Conservation (phyloP, 2,329 filamentous ascomycete species). For the Tolypocladium paradoxum region DNA sequence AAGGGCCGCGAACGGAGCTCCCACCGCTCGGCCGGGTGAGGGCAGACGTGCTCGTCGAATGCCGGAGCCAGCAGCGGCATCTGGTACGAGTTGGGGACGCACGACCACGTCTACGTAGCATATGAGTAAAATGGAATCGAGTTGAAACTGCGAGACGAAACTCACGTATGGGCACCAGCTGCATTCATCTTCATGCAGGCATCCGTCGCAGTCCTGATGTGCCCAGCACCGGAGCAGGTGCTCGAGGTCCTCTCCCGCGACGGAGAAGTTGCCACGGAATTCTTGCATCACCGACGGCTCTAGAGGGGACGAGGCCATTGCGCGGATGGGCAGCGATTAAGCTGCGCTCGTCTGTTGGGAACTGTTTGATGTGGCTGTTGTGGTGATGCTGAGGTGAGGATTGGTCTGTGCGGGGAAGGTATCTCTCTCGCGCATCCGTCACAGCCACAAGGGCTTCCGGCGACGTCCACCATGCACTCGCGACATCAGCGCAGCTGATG, state of each 20-base stretch:
- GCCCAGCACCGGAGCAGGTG: conserved; percentile 41
- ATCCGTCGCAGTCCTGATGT: conserved; percentile 35
- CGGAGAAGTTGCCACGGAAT: conserved; percentile 20
- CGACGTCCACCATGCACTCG: not conserved
- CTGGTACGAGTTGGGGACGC: conserved; percentile 37
- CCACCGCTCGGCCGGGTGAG: conserved; percentile 33
- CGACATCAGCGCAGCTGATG: not conserved
- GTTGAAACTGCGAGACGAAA: not conserved
- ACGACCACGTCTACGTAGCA: conserved; percentile 35
- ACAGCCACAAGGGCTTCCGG: not conserved
- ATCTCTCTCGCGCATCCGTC: not conserved
- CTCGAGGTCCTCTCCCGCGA: conserved; percentile 17
- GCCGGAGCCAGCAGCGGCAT: conserved; percentile 39
- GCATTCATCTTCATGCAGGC: conserved; percentile 31
- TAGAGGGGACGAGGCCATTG: not conserved
- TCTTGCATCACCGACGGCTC: conserved; percentile 1
- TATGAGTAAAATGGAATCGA: not conserved
- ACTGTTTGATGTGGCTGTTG: not conserved
- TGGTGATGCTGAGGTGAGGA: not conserved
- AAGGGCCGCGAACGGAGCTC: conserved; percentile 24
- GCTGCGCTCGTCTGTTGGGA: not conserved
- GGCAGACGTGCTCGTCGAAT: conserved; percentile 39
- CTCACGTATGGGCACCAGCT: conserved; percentile 43
- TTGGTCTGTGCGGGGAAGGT: not conserved
- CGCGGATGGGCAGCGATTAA: not conserved